These are phyloP conservation scores for Fusarium tricinctum DNA, from an alignment of 2,329 filamentous ascomycete species.

Conservation along the genomic window DNA sequence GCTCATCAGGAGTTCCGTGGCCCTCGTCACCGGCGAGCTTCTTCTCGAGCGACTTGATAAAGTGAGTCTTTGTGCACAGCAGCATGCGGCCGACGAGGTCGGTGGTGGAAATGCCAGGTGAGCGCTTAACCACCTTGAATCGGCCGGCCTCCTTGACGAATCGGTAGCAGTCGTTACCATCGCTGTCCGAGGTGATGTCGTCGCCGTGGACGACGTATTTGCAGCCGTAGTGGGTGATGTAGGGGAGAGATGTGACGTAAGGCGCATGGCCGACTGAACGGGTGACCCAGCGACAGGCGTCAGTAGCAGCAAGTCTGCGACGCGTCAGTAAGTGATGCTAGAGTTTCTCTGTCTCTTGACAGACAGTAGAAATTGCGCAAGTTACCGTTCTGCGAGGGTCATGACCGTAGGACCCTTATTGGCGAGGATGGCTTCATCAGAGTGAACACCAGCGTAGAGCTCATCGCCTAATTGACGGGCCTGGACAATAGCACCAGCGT, in stretches of 20 bases:
- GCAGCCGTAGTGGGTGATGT: conserved; percentile 96
- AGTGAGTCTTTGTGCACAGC: conserved; percentile 93
- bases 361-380: neutral
- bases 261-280: conserved; percentile 86
- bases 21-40: conserved; percentile 80
- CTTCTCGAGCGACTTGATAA: conserved; percentile 83
- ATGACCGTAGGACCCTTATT: conserved; percentile 99
- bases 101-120: conserved; percentile 95
- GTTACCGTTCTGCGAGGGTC: conserved; percentile 86
- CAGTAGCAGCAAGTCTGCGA: conserved; percentile 83
- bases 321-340: conserved; percentile 10
- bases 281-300: conserved; percentile 96
- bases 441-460: conserved; percentile 93
- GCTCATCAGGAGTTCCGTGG: conserved; percentile 76
- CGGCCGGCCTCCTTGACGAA: conserved; percentile 94
- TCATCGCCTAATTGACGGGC: conserved; percentile 91
- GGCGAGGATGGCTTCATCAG: conserved; percentile 92
- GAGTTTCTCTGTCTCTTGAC: neutral
- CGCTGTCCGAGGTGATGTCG: conserved; percentile 95
- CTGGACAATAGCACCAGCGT: conserved; percentile 97
- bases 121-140: conserved; percentile 97
- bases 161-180: conserved; percentile 95
- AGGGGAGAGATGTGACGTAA: conserved; percentile 93
- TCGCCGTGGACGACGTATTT: conserved; percentile 96
- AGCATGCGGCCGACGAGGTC: conserved; percentile 99